Conservation (phyloP, 148 eudicot genomes). For the Fagopyrum esculentum region DNA sequence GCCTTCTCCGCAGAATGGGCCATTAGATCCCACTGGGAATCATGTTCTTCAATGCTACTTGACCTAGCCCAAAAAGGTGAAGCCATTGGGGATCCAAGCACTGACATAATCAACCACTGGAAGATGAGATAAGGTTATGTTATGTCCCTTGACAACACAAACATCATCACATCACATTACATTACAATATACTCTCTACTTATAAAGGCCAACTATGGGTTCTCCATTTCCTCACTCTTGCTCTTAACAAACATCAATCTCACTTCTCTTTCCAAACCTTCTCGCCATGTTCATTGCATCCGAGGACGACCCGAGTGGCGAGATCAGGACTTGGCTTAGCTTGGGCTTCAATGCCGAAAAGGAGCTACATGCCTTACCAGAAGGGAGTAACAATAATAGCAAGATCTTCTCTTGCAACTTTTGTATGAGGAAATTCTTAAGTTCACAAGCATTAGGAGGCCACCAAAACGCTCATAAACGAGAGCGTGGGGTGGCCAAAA, state of each 20-base stretch:
- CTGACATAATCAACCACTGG: slow-evolving; percentile 11
- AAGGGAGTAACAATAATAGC: slow-evolving; percentile 5
- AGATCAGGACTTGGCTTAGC: not conserved
- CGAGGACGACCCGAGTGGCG: not conserved
- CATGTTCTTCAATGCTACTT: slow-evolving; percentile 11
- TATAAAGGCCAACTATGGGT: not conserved
- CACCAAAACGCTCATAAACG: slow-evolving; percentile 14
- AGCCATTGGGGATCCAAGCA: slow-evolving; percentile 11
- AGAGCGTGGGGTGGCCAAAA: slow-evolving; percentile 10
- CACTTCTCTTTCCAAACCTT: not conserved
- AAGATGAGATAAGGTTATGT: slow-evolving; percentile 12
- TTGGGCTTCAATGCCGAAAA: not conserved
- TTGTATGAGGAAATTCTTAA: slow-evolving; percentile 11
- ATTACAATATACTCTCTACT: not conserved
- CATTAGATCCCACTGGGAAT: not conserved
- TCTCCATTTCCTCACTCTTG: not conserved
- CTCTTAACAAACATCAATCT: not conserved
- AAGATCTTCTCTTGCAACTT: slow-evolving; percentile 10
- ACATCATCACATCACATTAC: not conserved
- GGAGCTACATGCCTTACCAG: not conserved
- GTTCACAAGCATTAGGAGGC: slow-evolving; percentile 10
- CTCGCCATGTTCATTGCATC: not conserved
- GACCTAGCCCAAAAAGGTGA: not conserved
- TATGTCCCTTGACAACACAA: not conserved
- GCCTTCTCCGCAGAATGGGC: slow-evolving; percentile 9